phyloP scores from a whole-genome alignment of 345 rosid genomes.

The Sisymbrium irio region DNA sequence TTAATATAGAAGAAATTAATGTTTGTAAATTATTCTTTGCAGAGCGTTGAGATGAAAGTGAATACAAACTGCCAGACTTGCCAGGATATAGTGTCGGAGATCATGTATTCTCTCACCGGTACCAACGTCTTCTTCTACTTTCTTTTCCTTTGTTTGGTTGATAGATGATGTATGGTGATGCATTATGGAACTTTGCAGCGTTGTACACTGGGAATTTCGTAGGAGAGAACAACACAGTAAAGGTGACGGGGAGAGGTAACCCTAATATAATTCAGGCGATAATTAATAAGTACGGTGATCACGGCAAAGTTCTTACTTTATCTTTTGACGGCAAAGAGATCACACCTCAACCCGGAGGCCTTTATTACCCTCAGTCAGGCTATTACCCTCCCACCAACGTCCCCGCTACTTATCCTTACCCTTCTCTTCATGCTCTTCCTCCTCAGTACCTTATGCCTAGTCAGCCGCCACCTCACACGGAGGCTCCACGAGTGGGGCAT shows the following conservation, averaged over 20 bases:
- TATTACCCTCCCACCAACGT: conserved; percentile 9
- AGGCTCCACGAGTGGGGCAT: neutral
- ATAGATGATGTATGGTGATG: no score
- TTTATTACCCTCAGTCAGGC: conserved; percentile 16
- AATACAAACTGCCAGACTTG: conserved; percentile 25
- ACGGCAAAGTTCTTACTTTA: conserved; percentile 14
- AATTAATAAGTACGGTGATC: conserved; percentile 23
- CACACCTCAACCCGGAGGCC: neutral
- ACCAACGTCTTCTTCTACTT: neutral
- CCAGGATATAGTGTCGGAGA: conserved; percentile 18
- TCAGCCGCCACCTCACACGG: neutral
- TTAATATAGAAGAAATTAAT: no score
- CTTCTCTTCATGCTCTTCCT: neutral
- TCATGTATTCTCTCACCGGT: conserved; percentile 25
- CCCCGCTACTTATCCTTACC: neutral
- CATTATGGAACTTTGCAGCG: neutral
- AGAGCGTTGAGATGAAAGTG: conserved; percentile 32
- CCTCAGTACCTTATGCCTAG: neutral
- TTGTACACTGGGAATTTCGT: conserved; percentile 15
- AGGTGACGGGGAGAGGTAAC: conserved; percentile 25
- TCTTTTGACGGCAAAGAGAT: conserved; percentile 12
- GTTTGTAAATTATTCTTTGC: neutral
- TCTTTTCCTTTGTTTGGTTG: neutral
- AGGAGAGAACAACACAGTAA: conserved; percentile 1
- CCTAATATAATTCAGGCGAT: conserved; percentile 1